Base-by-base conservation (phyloP, 257 asterid genomes). In the Prunella vulgaris region DNA sequence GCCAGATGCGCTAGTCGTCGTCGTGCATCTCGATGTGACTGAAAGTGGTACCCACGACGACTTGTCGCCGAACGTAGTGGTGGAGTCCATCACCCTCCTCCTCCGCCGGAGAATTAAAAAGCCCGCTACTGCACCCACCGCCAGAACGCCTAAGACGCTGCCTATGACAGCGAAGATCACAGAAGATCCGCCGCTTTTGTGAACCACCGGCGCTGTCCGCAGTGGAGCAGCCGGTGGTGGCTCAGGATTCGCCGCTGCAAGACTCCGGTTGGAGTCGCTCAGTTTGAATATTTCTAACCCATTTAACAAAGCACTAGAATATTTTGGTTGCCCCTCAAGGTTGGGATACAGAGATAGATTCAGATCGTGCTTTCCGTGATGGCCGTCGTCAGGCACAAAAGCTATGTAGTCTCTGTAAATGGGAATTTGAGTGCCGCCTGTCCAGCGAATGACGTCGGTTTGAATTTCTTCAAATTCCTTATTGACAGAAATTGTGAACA, bases 261-360 rank as follows among this genome's bases (percentile, higher is more conserved):
- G 78, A 46, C 71, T 86, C 40, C 78, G 53, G 1, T 0, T 30
- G 0, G 83, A 3, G 3, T 59, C 75, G 56, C 21, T 86, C 70
- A 89, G 69, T 67, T 82, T 89, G 78, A 86, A 86, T 17, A 89
- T 76, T 64, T 86, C 96, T 0, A 89, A 44, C 0, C 96, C 96
- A 58, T 89, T 89, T 48, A 89, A 80, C 60, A 83, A 18, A 7
- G 80, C 86, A 48, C 18, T 80, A 0, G 0, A 0, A 14, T 44
- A 80, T 5, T 0, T 0, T 4, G 88, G 58, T 0, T 0, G 0
- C 3, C 10, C 0, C 3, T 13, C 53, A 5, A 0, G 0, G 59
- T 14, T 7, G 3, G 96, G 91, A 22, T 12, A 12, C 75, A 86
- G 10, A 3, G 84, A 74, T 1, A 87, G 81, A 22, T 12, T 37